Evolutionary conservation across 371 early-diverging fungal genomes (phyloP).

Genomic region (Mortierella sp.): DNA sequence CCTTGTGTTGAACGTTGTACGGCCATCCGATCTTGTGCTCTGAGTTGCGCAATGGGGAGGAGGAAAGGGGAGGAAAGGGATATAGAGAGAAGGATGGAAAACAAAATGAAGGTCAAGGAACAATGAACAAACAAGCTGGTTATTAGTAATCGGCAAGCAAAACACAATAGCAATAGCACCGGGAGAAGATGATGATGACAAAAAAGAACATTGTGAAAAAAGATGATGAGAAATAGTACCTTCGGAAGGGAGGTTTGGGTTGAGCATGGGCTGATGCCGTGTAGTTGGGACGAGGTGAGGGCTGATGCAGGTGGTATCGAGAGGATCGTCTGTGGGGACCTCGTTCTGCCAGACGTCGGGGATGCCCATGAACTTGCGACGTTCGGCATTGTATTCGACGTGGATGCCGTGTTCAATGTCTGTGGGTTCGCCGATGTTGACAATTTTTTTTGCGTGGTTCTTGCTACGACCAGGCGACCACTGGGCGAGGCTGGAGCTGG

Average conservation of each 20-base stretch:
- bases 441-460: slow-evolving; percentile 62
- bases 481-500: slow-evolving; percentile 50
- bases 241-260: slow-evolving; percentile 17
- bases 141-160: background rate
- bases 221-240: slow-evolving; percentile 14
- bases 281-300: slow-evolving; percentile 74
- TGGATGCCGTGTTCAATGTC: slow-evolving; percentile 79
- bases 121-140: background rate
- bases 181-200: background rate
- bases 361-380: slow-evolving; percentile 76
- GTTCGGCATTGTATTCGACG: slow-evolving; percentile 72
- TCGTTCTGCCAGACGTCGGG: slow-evolving; percentile 78
- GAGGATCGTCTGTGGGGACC: slow-evolving; percentile 74
- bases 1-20: slow-evolving; percentile 73
- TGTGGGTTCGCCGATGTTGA: slow-evolving; percentile 75
- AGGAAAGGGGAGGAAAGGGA: slow-evolving; percentile 28
- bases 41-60: slow-evolving; percentile 10
- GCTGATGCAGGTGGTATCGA: slow-evolving; percentile 74
- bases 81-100: slow-evolving; percentile 13
- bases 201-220: background rate
- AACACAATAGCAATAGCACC: background rate
- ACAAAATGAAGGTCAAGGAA: background rate
- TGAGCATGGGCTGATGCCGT: slow-evolving; percentile 22
- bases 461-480: slow-evolving; percentile 49
- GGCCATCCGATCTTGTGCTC: slow-evolving; percentile 69